Evolutionary conservation across 2,329 filamentous ascomycete genomes (phyloP).

Genomic region (Ascochyta viciae-villosae): DNA sequence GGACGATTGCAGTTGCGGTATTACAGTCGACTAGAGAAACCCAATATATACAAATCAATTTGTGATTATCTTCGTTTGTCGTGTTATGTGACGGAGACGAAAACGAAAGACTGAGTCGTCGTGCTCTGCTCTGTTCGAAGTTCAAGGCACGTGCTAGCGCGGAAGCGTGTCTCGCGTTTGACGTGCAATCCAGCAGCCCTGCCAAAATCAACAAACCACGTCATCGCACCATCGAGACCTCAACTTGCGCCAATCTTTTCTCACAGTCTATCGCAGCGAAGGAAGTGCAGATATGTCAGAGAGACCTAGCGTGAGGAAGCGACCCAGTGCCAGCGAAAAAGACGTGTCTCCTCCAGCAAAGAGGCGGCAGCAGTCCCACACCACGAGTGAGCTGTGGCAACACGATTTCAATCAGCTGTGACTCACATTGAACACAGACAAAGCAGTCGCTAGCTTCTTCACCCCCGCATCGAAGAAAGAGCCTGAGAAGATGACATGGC

Average conservation of each 20-base stretch:
- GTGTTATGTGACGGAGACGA: neutral
- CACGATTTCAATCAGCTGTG: neutral
- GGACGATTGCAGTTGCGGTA: neutral
- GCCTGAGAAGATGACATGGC: slow-evolving; percentile 77
- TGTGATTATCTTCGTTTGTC: neutral
- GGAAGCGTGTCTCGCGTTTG: slow-evolving; percentile 36
- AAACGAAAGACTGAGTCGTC: neutral
- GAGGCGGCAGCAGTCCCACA: slow-evolving; percentile 61
- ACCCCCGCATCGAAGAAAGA: slow-evolving; percentile 85
- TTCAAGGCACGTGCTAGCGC: slow-evolving; percentile 42
- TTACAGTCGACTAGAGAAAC: neutral
- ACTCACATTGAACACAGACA: slow-evolving; percentile 57
- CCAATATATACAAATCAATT: neutral
- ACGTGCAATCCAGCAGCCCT: slow-evolving; percentile 16
- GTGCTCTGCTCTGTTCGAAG: neutral
- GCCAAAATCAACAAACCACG: slow-evolving; percentile 3
- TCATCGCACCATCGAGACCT: slow-evolving; percentile 5
- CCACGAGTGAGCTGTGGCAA: slow-evolving; percentile 57
- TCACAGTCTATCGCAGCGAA: too few relatives aligned
- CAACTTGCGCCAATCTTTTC: neutral
- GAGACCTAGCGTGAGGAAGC: slow-evolving; percentile 38
- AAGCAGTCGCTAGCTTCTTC: slow-evolving; percentile 83
- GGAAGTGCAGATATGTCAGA: slow-evolving; percentile 26
- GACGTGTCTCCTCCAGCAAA: slow-evolving; percentile 65
- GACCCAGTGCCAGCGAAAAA: slow-evolving; percentile 48